These are phyloP conservation scores for Knoxdaviesia proteae DNA, from an alignment of 2,329 filamentous ascomycete species.

Conservation along the genomic window DNA sequence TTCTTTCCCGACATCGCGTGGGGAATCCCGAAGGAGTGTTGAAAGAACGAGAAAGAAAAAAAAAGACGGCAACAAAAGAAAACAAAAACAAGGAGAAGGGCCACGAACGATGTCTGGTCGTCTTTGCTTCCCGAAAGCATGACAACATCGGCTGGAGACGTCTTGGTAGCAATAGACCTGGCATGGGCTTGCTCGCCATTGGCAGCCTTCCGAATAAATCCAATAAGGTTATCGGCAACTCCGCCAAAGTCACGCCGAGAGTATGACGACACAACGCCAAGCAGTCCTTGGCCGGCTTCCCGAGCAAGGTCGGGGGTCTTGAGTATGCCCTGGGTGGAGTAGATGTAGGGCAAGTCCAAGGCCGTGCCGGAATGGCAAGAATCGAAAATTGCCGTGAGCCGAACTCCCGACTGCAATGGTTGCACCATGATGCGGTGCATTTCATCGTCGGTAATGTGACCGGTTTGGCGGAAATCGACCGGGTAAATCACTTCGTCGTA, in stretches of 20 bases:
- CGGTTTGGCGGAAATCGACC: conserved; percentile 59
- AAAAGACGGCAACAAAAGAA: conserved; percentile 1
- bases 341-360: conserved; percentile 46
- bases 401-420: conserved; percentile 32
- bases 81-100: conserved; percentile 8
- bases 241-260: conserved; percentile 15
- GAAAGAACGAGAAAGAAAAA: conserved; percentile 3
- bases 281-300: conserved; percentile 42
- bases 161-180: conserved; percentile 70
- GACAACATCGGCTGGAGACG: conserved; percentile 81
- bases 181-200: conserved; percentile 64
- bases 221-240: conserved; percentile 61
- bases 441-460: conserved; percentile 67
- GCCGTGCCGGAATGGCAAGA: conserved; percentile 48
- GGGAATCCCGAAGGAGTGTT: neutral
- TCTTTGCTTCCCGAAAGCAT: conserved; percentile 98
- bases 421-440: conserved; percentile 56
- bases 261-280: conserved; percentile 37
- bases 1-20: no score
- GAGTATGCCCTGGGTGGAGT: conserved; percentile 46
- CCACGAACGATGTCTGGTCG: conserved; percentile 69
- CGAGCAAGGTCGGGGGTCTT: conserved; percentile 49
- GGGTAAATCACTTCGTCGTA: conserved; percentile 74
- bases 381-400: conserved; percentile 41
- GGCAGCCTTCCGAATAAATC: conserved; percentile 76